A percentile compares a stretch with the other conserved stretches of the same genome.
These are phyloP conservation scores for Trifolium pratense DNA, from an alignment of 306 rosid species.

Conservation along the genomic window DNA sequence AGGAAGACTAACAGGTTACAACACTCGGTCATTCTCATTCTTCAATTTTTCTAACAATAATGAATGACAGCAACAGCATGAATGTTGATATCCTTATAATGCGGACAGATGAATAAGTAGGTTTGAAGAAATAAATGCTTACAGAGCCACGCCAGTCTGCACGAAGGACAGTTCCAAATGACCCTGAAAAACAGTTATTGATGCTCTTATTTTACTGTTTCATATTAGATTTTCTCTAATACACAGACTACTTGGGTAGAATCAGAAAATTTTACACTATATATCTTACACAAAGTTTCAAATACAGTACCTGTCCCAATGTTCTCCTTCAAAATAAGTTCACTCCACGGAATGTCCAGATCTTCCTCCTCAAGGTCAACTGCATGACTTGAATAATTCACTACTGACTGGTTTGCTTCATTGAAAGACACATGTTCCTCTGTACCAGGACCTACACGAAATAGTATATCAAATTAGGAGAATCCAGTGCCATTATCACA, in stretches of 20 bases:
- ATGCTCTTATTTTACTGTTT: constrained; percentile 29
- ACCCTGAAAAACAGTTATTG: constrained; percentile 69
- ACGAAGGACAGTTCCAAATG: constrained; percentile 89
- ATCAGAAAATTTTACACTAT: constrained; percentile 1
- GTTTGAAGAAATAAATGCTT: constrained; percentile 49
- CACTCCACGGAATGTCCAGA: constrained; percentile 80
- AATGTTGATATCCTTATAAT: constrained; percentile 14
- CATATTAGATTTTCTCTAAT: constrained; percentile 13
- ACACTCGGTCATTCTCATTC: not conserved
- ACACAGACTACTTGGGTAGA: constrained; percentile 21
- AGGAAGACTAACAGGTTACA: constrained; percentile 1
- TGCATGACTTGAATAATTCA: constrained; percentile 50
- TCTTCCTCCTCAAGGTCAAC: constrained; percentile 62
- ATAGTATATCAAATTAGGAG: constrained; percentile 32
- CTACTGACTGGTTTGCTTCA: constrained; percentile 45
- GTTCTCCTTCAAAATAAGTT: constrained; percentile 72
- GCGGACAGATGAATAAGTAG: constrained; percentile 22
- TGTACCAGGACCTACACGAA: constrained; percentile 42
- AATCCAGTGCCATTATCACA: constrained; percentile 31
- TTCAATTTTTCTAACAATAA: constrained; percentile 9
- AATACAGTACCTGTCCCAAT: constrained; percentile 80
- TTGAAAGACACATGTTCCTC: constrained; percentile 37
- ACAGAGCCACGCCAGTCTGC: constrained; percentile 98
- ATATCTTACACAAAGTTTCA: constrained; percentile 25
- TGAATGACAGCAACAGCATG: constrained; percentile 15